phyloP scores from a whole-genome alignment of 164 flowering plant genomes.

The Chimonanthus praecox region DNA sequence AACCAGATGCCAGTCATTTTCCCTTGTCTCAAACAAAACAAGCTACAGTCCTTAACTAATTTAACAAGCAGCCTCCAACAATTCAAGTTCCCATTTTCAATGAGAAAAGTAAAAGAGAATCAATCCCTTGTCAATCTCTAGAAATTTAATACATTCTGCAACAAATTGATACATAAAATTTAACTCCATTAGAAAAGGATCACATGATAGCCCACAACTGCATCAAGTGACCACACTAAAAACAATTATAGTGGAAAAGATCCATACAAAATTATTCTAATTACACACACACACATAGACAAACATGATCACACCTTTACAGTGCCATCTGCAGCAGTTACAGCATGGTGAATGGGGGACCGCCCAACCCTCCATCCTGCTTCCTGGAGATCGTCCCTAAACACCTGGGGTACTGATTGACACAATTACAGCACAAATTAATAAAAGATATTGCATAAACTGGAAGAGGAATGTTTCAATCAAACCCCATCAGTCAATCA shows the following conservation, averaged over 20 bases:
- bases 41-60: not conserved
- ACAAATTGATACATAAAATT: too few species aligned
- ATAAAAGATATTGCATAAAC: not conserved
- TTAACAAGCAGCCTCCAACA: not conserved
- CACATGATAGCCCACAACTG: not conserved
- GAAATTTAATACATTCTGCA: not conserved
- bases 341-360: conserved; percentile 57
- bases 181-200: not conserved
- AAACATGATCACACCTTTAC: conserved; percentile 49
- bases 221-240: not conserved
- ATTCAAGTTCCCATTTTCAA: not conserved
- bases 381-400: conserved; percentile 69
- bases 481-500: not conserved
- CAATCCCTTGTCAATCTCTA: not conserved
- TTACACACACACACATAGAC: not conserved
- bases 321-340: conserved; percentile 93
- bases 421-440: not conserved
- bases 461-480: too few species aligned
- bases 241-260: not conserved
- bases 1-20: not conserved
- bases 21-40: not conserved
- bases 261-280: not conserved
- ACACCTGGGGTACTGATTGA: conserved; percentile 75
- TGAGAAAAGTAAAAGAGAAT: not conserved
- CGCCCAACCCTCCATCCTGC: conserved; percentile 94